A percentile compares a stretch with the other conserved stretches of the same genome.
phyloP scores from a whole-genome alignment of 768 basidiomycete genomes.

The Suillus alpinus region DNA sequence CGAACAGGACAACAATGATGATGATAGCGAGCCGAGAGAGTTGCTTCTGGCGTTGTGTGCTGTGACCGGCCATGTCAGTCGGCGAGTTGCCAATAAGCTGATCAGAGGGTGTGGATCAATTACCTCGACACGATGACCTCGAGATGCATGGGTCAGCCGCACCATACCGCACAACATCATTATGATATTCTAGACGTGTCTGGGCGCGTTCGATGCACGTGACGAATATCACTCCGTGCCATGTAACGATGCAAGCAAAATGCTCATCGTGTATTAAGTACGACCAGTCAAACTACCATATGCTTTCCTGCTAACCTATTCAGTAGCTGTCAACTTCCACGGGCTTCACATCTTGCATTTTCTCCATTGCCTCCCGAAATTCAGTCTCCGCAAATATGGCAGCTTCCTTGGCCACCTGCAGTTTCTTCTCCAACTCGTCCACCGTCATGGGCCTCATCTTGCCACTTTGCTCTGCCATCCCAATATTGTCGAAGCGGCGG shows the following conservation, averaged over 20 bases:
- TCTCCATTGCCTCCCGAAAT: constrained; percentile 72
- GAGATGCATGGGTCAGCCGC: constrained; percentile 1
- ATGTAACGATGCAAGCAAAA: neutral
- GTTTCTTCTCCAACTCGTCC: constrained; percentile 74
- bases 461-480: constrained; percentile 46
- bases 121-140: neutral
- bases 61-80: constrained; percentile 21
- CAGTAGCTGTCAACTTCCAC: constrained; percentile 35
- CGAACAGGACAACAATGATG: constrained; percentile 22
- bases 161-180: neutral
- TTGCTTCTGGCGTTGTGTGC: constrained; percentile 12
- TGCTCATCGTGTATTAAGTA: neutral
- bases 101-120: neutral
- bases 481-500: constrained; percentile 65
- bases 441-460: constrained; percentile 51
- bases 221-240: constrained; percentile 4
- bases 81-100: constrained; percentile 1
- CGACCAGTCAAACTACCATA: neutral
- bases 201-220: constrained; percentile 8
- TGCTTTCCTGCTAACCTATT: constrained; percentile 5
- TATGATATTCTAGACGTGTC: neutral
- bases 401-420: constrained; percentile 67
- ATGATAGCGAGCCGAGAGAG: constrained; percentile 15
- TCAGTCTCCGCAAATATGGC: constrained; percentile 72
- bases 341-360: constrained; percentile 55